Conservation (phyloP, 2,329 filamentous ascomycete species). For the Ophiostoma populinum region DNA sequence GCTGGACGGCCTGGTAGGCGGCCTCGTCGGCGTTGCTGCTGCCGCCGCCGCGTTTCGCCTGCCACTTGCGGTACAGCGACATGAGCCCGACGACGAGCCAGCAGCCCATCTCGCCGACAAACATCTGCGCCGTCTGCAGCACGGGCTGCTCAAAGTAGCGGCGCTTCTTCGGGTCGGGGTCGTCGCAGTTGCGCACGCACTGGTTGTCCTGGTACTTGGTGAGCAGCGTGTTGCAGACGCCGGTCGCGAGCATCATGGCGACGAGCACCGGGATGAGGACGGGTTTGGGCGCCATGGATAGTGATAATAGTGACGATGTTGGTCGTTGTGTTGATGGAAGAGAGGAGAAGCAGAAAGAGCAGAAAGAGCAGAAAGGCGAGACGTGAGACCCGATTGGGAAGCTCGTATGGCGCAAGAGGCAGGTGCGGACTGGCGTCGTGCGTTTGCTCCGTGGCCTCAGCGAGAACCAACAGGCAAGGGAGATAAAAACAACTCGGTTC, state of each 20-base stretch:
- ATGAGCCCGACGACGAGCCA: constrained; percentile 74
- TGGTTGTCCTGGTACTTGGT: constrained; percentile 99
- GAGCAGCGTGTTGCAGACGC: constrained; percentile 89
- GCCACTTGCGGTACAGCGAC: constrained; percentile 44
- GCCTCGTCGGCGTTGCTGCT: constrained; percentile 17
- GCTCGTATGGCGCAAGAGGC: no score
- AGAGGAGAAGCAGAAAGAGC: not conserved
- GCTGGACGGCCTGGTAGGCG: constrained; percentile 50
- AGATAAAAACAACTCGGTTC: no score
- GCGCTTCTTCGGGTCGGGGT: constrained; percentile 45
- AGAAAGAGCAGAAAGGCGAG: not conserved
- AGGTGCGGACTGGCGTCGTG: no score
- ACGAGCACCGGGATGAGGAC: constrained; percentile 70
- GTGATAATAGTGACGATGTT: not conserved
- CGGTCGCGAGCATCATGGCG: constrained; percentile 90
- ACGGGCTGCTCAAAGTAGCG: constrained; percentile 84
- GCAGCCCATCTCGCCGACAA: constrained; percentile 87
- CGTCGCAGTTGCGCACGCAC: constrained; percentile 81
- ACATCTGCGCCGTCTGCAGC: constrained; percentile 95
- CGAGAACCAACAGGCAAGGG: no score
- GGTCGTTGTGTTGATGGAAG: not conserved
- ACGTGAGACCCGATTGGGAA: no score
- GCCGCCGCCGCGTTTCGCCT: constrained; percentile 14
- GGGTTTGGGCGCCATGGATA: constrained; percentile 45
- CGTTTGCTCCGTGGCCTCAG: no score